Evolutionary conservation across 2,329 filamentous ascomycete genomes (phyloP), one percentile per base, ranked within the genome.

Genomic region (Colletotrichum eleusines): DNA sequence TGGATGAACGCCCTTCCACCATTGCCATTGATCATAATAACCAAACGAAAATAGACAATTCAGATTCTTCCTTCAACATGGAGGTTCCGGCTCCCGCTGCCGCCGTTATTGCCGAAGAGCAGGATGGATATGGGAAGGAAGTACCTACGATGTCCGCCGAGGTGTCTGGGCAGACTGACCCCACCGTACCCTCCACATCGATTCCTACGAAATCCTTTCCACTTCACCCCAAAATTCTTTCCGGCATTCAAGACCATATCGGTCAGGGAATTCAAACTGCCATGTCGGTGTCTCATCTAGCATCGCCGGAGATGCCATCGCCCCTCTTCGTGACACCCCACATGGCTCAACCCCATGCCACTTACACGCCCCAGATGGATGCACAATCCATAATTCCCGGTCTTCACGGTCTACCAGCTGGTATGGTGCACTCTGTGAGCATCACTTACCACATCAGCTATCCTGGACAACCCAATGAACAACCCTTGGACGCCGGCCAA

Each of bases 361-460:
- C 57, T 18, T 59, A 60, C 5, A 35, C 14, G 14, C 35, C 44
- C 40, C 63, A 61, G 28, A 54, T 50, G n/a, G 23, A 55, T 31
- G 20, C 20, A 7, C 59, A 63, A 26, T 31, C 61, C 31, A 31
- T 68, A 9, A 42, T 63, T 2, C 42, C 51, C n/a, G 55, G 48
- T 8, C 46, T 69, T 23, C 55, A 54, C 35, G 44, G 38, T 2
- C 66, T 40, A 18, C 23, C 59, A 7, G 31, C 33, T 8, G 58
- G 59, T 5, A 20, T 59, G 2, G 20, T 71, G 16, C 51, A 58
- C 26, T 59, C 69, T 5, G 23, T 71, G 14, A 69, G 51, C 35
- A 35, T 71, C n/a, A 71, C 69, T 20, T 71, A 68, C 23, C 69
- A 71, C 46, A 48, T 71, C 28, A 71, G 59, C 31, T 20, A 59